Percentiles rank a stretch among this genome's conserved stretches.
Conservation (phyloP, 768 basidiomycete genomes). For the Myochromella boudieri region DNA sequence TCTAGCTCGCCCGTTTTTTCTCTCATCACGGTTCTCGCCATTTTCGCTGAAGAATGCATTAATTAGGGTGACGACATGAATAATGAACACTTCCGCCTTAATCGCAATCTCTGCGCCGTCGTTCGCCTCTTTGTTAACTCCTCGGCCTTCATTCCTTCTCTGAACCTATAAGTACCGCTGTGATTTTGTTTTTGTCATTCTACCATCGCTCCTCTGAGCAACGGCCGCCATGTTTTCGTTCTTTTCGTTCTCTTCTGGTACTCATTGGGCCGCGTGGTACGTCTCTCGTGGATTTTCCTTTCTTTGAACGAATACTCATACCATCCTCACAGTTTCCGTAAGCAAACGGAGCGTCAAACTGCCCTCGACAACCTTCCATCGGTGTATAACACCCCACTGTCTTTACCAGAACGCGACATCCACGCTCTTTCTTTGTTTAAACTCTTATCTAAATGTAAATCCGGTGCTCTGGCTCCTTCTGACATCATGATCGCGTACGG, state of each 20-base stretch:
- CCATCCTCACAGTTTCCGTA: constrained; percentile 33
- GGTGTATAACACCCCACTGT: constrained; percentile 39
- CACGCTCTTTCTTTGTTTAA: constrained; percentile 49
- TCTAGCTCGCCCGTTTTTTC: constrained; percentile 24
- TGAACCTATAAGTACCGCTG: constrained; percentile 11
- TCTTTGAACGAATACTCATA: background rate
- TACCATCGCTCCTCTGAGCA: constrained; percentile 14
- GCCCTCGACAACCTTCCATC: constrained; percentile 40
- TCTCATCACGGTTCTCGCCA: constrained; percentile 16
- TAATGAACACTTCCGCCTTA: constrained; percentile 15
- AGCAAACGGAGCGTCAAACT: constrained; percentile 43
- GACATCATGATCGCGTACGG: constrained; percentile 51
- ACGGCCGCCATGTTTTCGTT: constrained; percentile 16
- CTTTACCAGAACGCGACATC: constrained; percentile 43
- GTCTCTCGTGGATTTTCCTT: constrained; percentile 9
- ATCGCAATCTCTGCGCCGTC: constrained; percentile 16
- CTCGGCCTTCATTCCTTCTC: constrained; percentile 12
- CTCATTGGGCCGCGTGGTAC: constrained; percentile 32
- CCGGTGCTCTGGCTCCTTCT: constrained; percentile 38
- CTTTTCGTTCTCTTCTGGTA: constrained; percentile 13
- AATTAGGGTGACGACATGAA: constrained; percentile 17
- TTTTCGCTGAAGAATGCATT: constrained; percentile 15
- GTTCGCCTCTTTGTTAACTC: constrained; percentile 15
- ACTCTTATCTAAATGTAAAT: constrained; percentile 43
- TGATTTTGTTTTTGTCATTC: constrained; percentile 5